phyloP scores from a whole-genome alignment of 768 basidiomycete species.

The Hemileccinum impolitum region DNA sequence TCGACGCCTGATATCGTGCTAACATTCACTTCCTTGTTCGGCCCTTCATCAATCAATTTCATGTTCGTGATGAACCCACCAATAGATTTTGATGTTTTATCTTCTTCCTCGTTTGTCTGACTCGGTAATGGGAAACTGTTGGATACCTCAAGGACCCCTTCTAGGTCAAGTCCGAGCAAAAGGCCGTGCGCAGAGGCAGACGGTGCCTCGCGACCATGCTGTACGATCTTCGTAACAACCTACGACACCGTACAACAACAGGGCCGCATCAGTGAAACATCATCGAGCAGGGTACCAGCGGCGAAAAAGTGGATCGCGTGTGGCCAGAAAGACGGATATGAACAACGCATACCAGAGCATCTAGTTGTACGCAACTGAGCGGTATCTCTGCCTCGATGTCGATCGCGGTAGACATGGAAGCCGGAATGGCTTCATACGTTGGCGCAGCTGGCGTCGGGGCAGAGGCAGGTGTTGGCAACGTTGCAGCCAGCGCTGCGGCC shows the following conservation, averaged over 20 bases:
- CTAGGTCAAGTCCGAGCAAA: conserved; percentile 87
- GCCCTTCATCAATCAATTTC: conserved; percentile 3
- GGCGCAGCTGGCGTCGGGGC: conserved; percentile 61
- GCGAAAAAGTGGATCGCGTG: conserved; percentile 1
- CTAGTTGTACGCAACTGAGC: conserved; percentile 74
- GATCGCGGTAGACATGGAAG: conserved; percentile 89
- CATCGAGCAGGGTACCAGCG: background rate
- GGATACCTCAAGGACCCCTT: conserved; percentile 86
- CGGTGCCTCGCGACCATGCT: conserved; percentile 80
- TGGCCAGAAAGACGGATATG: conserved; percentile 1
- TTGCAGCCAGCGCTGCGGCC: conserved; percentile 90
- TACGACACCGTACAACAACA: conserved; percentile 29
- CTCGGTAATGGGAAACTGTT: conserved; percentile 86
- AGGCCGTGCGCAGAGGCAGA: conserved; percentile 78
- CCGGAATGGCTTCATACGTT: conserved; percentile 82
- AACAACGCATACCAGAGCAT: conserved; percentile 67
- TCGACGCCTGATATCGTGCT: conserved; percentile 81
- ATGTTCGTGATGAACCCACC: conserved; percentile 43
- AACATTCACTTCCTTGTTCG: conserved; percentile 7
- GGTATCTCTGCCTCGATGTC: conserved; percentile 92
- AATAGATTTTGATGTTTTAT: conserved; percentile 72
- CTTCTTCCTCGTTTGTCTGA: conserved; percentile 71
- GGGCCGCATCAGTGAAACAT: conserved; percentile 14
- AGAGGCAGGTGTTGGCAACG: conserved; percentile 59
- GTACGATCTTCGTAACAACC: conserved; percentile 92